Evolutionary conservation across 352 stramenopile genomes (phyloP).

Genomic region (Halophytophthora batemanensis): DNA sequence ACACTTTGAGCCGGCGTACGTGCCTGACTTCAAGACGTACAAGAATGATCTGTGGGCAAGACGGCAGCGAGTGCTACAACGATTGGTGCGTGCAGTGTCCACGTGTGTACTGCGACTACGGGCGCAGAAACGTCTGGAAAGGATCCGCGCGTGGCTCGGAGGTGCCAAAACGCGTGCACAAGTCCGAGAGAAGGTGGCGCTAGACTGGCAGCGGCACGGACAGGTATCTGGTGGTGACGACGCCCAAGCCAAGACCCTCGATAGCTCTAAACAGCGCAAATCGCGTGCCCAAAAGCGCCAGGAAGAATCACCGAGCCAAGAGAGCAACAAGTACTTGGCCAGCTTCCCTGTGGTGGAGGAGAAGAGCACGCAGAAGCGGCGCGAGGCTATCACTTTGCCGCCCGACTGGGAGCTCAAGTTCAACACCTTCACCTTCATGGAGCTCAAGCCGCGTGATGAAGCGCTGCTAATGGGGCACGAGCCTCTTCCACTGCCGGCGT

Average conservation of each 20-base stretch:
- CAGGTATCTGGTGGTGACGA: conserved; percentile 1
- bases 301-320: too few species aligned
- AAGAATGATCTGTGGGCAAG: conserved; percentile 87
- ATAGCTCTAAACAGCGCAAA: background rate
- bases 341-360: conserved; percentile 68
- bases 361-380: conserved; percentile 33
- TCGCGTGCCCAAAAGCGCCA: background rate
- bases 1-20: conserved; percentile 29
- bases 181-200: conserved; percentile 58
- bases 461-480: conserved; percentile 67
- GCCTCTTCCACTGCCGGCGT: conserved; percentile 40
- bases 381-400: conserved; percentile 35
- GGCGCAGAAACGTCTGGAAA: conserved; percentile 52
- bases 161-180: conserved; percentile 36
- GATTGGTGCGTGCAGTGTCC: conserved; percentile 70
- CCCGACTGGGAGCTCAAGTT: conserved; percentile 45
- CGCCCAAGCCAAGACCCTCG: background rate
- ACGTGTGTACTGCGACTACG: conserved; percentile 66
- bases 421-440: conserved; percentile 59
- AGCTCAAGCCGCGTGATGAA: conserved; percentile 60
- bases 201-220: conserved; percentile 38
- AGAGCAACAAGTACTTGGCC: conserved; percentile 23
- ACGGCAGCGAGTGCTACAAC: conserved; percentile 61
- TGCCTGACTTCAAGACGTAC: conserved; percentile 79
- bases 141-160: conserved; percentile 55